Base-by-base conservation (phyloP, 176 grass and related monocot species). In the Raddia guianensis region DNA sequence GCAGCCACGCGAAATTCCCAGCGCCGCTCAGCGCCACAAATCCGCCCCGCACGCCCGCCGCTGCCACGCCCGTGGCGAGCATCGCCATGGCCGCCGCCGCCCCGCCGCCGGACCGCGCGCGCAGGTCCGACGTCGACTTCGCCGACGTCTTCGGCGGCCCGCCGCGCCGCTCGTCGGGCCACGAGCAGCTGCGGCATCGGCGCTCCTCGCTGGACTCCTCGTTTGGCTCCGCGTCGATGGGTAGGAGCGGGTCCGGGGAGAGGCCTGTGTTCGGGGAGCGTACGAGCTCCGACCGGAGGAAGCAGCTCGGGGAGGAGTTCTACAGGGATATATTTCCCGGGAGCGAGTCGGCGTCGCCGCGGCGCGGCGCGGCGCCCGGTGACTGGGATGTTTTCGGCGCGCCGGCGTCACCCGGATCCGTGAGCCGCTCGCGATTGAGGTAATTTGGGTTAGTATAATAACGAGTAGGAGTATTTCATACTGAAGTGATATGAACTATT, bases 101-200 rank as follows among this genome's bases (percentile, higher is more conserved):
- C 76, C 32, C 68, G 13, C 15, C 76, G 37, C 7, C 75, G 63
- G 58, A 21, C 4, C 66, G 66, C 46, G 34, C 20, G 49, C 34
- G 8, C 45, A 80, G 78, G 67, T 75, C 84, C 46, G 90, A 90
- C 10, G 60, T 91, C 8, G 91, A 95, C 79, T 99, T 93, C 79
- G 74, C 83, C 54, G 92, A 99, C 58, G 92, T 99, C 46, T 95
- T 99, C 82, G 92, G 96, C 62, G 89, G 96, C 46, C 96, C 90
- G 27, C 92, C 90, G 45, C 92, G 90, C 14, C 84, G 86, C 61
- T 91, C 86, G 42, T 91, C 89, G 7, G 83, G 88, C 52, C 85
- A 89, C 63, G 92, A 93, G 49, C 45, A 49, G 46, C 78, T 73
- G 45, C 70, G 73, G 16, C 92, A 58, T 53, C 70, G 66, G 12